A percentile compares a stretch with the other conserved stretches of the same genome.
These are phyloP conservation scores for Ophiorrhiza pumila DNA, from an alignment of 257 asterid species.

Conservation along the genomic window DNA sequence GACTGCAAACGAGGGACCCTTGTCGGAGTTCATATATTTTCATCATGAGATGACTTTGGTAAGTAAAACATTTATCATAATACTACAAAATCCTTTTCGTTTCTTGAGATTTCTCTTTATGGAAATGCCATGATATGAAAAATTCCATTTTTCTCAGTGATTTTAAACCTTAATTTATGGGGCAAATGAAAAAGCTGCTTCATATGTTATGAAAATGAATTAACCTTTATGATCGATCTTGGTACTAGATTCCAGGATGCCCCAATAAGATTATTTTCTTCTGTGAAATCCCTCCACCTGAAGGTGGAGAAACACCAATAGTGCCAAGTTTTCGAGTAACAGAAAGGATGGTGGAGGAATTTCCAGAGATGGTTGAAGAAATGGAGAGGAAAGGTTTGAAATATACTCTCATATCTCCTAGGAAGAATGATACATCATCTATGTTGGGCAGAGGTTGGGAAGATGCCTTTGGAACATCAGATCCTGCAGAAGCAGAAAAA, in stretches of 20 bases:
- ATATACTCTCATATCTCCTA: slow-evolving; percentile 66
- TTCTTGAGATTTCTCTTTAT: no score
- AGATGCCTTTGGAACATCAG: slow-evolving; percentile 69
- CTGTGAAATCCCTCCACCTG: slow-evolving; percentile 78
- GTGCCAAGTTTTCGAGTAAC: slow-evolving; percentile 81
- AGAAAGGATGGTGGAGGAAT: slow-evolving; percentile 64
- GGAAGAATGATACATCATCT: slow-evolving; percentile 52
- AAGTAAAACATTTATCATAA: no score
- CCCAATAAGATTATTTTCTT: slow-evolving; percentile 70
- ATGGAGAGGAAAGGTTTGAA: slow-evolving; percentile 62
- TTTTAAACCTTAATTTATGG: neutral
- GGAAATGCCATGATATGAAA: no score
- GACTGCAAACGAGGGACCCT: slow-evolving; percentile 89
- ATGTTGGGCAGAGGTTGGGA: slow-evolving; percentile 97
- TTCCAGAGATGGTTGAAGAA: slow-evolving; percentile 68
- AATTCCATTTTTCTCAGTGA: neutral
- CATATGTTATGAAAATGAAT: neutral
- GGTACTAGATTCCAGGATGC: slow-evolving; percentile 54
- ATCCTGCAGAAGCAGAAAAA: slow-evolving; percentile 65
- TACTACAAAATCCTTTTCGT: neutral
- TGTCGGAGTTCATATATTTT: slow-evolving; percentile 72
- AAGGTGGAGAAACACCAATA: slow-evolving; percentile 81
- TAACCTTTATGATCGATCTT: no score
- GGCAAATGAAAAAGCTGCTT: neutral
- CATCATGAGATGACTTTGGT: slow-evolving; percentile 90